Conservation (phyloP, 2,329 filamentous ascomycete genomes). For the Grosmannia serpens region DNA sequence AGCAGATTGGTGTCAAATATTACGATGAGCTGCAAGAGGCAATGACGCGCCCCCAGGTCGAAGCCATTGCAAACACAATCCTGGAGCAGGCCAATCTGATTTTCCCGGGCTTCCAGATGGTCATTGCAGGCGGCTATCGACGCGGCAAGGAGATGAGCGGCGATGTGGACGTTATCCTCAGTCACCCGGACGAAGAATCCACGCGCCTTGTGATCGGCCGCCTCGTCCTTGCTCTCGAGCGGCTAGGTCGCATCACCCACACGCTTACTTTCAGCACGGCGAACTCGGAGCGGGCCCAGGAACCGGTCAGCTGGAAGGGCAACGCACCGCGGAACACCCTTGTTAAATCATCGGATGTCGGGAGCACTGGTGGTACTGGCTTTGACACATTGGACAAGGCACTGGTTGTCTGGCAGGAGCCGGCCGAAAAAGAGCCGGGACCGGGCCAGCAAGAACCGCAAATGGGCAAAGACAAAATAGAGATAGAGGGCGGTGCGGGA, state of each 20-base stretch:
- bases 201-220: constrained; percentile 61
- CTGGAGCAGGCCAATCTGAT: constrained; percentile 55
- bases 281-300: constrained; percentile 62
- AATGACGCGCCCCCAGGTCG: constrained; percentile 64
- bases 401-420: constrained; percentile 82
- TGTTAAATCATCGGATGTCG: not conserved
- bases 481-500: not conserved
- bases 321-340: constrained; percentile 16
- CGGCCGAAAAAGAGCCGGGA: constrained; percentile 16
- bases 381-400: constrained; percentile 91
- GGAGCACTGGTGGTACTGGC: constrained; percentile 35
- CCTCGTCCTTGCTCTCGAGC: constrained; percentile 62
- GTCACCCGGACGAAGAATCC: constrained; percentile 57
- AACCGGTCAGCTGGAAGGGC: constrained; percentile 41
- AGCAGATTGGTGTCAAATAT: constrained; percentile 90
- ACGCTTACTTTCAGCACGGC: constrained; percentile 60
- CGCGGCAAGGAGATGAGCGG: constrained; percentile 62
- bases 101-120: constrained; percentile 40
- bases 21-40: constrained; percentile 71
- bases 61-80: constrained; percentile 53
- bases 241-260: constrained; percentile 64
- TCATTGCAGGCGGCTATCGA: constrained; percentile 70
- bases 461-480: constrained; percentile 20
- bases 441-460: not conserved
- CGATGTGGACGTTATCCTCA: constrained; percentile 79